Evolutionary conservation across 73 alveolate species (phyloP).

Genomic region (Effrenium voratum): DNA sequence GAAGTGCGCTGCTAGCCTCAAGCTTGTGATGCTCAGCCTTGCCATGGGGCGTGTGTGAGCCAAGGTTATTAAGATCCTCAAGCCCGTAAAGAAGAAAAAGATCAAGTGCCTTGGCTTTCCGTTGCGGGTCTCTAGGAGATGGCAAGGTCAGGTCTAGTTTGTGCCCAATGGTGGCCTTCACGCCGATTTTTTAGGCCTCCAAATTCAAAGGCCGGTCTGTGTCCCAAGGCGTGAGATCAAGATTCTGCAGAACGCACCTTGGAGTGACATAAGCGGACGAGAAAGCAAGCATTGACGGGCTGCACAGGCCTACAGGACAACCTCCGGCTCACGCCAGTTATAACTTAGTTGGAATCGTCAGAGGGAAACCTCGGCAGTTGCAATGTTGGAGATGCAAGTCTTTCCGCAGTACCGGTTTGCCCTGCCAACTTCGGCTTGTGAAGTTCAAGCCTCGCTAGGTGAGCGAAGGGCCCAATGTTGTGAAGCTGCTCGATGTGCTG

Average conservation of each 20-base stretch:
- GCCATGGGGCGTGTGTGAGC: not conserved
- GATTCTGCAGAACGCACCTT: slow-evolving; percentile 97
- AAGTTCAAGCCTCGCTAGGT: too few species aligned
- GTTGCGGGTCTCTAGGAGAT: too few species aligned
- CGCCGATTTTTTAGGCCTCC: not conserved
- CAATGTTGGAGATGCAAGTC: too few species aligned
- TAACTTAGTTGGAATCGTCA: not conserved
- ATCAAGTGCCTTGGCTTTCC: slow-evolving; percentile 95
- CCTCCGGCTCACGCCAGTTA: not conserved
- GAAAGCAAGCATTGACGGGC: too few species aligned
- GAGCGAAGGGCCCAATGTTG: slow-evolving; percentile 97
- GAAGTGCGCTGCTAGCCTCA: slow-evolving; percentile 88
- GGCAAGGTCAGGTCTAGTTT: not conserved
- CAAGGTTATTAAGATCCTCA: slow-evolving; percentile 97
- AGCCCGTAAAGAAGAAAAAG: slow-evolving; percentile 98
- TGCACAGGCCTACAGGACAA: not conserved
- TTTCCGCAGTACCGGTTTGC: too few species aligned
- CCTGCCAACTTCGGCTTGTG: too few species aligned
- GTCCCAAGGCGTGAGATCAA: slow-evolving; percentile 96
- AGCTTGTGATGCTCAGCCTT: not conserved
- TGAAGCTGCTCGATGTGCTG: slow-evolving; percentile 98
- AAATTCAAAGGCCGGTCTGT: not conserved
- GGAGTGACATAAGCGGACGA: not conserved
- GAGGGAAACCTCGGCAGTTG: too few species aligned
- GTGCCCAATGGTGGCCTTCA: too few species aligned